Evolutionary conservation across 148 eudicot genomes (phyloP), one percentile per base, ranked within the genome.

Genomic region (Polygonum maritimum): DNA sequence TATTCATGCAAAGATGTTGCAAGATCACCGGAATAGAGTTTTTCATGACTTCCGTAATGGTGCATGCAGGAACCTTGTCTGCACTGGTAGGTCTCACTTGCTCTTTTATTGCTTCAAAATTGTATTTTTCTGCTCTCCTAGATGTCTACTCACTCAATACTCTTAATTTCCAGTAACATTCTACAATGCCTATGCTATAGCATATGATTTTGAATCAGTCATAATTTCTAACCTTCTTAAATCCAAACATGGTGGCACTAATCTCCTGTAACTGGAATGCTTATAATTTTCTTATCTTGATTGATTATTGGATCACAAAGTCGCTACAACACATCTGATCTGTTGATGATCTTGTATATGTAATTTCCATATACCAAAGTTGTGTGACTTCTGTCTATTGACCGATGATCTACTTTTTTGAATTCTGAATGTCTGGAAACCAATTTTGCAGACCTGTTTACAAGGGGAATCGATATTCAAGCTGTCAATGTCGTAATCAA

Each of bases 1-100:
- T 78, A 92, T 92, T 79, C 98, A 92, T 87, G 98, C 98, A 45
- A 92, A 93, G 83, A 93, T 93, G 98, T 87, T 93, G 73, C 98
- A 93, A 80, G 96, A 93, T 79, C 98, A 93, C 54, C 88, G 98
- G 31, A 93, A 93, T 80, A 85, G 98, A 88, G 98, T 93, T 22
- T 93, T 93, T 75, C 98, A 91, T 78, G 96, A 93, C 79, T 93
- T 93, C 77, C 96, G 98, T 40, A 93, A 91, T 77, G 96, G 98
- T 70, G 98, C 98, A 74, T 93, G 96, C 85, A 83, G 98, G 79
- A 93, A 93, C 79, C 98, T 93, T 86, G 98, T 93, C 38, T 93
- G 98, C 84, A 93, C 98, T 71, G 98, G 98, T 93, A 86, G 47
- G 78, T 47, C 48, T 22, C 55, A 15, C 19, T 60, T 31, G 69